Conservation (phyloP, 345 rosid genomes). For the Eucalyptus grandis region DNA sequence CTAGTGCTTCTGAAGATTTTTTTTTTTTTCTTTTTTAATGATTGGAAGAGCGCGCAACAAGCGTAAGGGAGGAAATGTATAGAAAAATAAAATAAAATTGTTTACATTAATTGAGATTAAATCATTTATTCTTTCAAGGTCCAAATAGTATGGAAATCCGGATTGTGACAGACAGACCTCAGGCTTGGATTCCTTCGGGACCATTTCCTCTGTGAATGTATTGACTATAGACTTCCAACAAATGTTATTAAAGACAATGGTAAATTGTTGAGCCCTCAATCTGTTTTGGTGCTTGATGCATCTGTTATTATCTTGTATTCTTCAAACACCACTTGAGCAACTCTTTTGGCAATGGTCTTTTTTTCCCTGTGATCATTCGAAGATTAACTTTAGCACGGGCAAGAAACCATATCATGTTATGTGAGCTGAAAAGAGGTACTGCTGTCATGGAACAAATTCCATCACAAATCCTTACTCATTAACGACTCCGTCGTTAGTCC, state of each 20-base stretch:
- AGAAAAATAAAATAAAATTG: too few species aligned
- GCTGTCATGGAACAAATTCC: neutral
- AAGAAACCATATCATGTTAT: neutral
- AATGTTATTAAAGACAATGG: neutral
- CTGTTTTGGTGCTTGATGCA: conserved; percentile 3
- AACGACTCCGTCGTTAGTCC: conserved; percentile 44
- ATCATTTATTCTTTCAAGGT: too few species aligned
- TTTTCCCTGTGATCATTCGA: conserved; percentile 32
- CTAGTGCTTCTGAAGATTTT: neutral
- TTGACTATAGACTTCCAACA: accelerated
- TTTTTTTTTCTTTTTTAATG: neutral
- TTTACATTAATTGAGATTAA: neutral
- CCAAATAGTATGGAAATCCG: neutral
- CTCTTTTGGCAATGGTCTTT: conserved; percentile 49
- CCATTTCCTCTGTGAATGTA: neutral
- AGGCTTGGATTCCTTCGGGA: neutral
- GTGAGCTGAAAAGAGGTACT: neutral
- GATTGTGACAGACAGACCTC: neutral
- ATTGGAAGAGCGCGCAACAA: neutral
- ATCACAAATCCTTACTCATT: conserved; percentile 23
- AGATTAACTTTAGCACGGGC: neutral
- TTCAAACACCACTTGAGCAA: conserved; percentile 67
- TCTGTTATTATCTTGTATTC: conserved; percentile 46
- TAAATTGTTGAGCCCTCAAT: neutral
- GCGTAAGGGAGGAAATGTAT: neutral